These are phyloP conservation scores for Agastache rugosa DNA, from an alignment of 257 asterid genomes.

Conservation along the genomic window DNA sequence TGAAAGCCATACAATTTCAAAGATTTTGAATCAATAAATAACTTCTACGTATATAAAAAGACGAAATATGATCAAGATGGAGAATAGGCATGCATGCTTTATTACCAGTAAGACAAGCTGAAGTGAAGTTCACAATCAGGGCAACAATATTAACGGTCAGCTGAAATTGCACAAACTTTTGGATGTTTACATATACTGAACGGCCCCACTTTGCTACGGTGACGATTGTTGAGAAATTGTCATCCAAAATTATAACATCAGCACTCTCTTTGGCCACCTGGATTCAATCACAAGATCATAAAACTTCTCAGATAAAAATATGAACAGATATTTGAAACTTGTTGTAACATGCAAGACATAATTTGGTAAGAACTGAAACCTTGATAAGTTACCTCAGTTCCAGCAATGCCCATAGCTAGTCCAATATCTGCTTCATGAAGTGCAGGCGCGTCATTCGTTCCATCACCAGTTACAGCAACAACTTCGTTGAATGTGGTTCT, in stretches of 20 bases:
- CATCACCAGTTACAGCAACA: constrained; percentile 98
- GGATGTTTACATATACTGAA: constrained; percentile 86
- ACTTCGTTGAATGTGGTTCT: constrained; percentile 87
- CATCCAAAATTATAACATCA: constrained; percentile 86
- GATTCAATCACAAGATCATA: constrained; percentile 22
- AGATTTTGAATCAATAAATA: neutral
- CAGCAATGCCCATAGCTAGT: constrained; percentile 98
- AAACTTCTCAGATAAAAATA: neutral
- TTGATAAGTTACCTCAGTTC: constrained; percentile 73
- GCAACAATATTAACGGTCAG: constrained; percentile 89
- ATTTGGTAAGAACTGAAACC: neutral
- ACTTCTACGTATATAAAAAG: neutral
- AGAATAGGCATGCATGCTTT: neutral
- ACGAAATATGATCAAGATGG: neutral
- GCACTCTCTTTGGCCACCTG: constrained; percentile 98
- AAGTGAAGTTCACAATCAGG: constrained; percentile 75
- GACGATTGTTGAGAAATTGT: constrained; percentile 91
- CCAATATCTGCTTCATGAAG: constrained; percentile 99
- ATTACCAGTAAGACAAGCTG: constrained; percentile 86
- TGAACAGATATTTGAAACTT: neutral
- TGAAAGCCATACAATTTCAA: constrained; percentile 35
- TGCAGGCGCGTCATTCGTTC: constrained; percentile 98
- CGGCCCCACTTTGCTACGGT: constrained; percentile 95
- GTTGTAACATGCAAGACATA: neutral
- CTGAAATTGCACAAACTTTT: constrained; percentile 89